Evolutionary conservation across 805 yeast genomes (phyloP).

Genomic region (Metschnikowia santaceciliae): DNA sequence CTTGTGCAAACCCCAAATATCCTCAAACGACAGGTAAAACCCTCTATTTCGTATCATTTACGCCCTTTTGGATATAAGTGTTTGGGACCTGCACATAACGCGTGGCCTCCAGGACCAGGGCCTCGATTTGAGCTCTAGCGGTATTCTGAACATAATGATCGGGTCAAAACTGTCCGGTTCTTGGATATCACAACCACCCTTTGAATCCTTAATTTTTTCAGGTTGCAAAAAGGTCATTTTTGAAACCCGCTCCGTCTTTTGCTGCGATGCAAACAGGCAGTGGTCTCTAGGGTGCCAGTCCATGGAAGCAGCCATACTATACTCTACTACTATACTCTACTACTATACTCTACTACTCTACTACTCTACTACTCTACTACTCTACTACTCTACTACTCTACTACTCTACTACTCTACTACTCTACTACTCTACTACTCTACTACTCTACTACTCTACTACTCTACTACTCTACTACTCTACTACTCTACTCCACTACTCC

Average conservation of each 20-base stretch:
- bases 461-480: no score
- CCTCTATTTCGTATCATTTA: slow-evolving; percentile 58
- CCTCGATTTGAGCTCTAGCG: slow-evolving; percentile 60
- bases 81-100: slow-evolving; percentile 34
- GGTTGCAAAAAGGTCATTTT: slow-evolving; percentile 51
- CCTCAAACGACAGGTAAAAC: slow-evolving; percentile 83
- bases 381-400: no score
- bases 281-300: slow-evolving; percentile 89
- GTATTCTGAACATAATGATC: slow-evolving; percentile 81
- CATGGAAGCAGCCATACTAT: slow-evolving; percentile 60
- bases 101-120: slow-evolving; percentile 39
- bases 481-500: no score
- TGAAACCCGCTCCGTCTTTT: slow-evolving; percentile 50
- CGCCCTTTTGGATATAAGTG: slow-evolving; percentile 64
- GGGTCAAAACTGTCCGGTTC: slow-evolving; percentile 75
- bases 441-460: no score
- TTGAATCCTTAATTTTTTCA: slow-evolving; percentile 23
- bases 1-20: slow-evolving; percentile 66
- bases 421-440: no score
- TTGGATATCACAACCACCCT: slow-evolving; percentile 23
- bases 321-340: no score
- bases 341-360: no score
- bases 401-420: no score
- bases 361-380: no score
- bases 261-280: slow-evolving; percentile 75